Percentiles rank a stretch among this genome's conserved stretches.
Conservation (phyloP, 2,329 filamentous ascomycete species). For the Diaporthe destruens region DNA sequence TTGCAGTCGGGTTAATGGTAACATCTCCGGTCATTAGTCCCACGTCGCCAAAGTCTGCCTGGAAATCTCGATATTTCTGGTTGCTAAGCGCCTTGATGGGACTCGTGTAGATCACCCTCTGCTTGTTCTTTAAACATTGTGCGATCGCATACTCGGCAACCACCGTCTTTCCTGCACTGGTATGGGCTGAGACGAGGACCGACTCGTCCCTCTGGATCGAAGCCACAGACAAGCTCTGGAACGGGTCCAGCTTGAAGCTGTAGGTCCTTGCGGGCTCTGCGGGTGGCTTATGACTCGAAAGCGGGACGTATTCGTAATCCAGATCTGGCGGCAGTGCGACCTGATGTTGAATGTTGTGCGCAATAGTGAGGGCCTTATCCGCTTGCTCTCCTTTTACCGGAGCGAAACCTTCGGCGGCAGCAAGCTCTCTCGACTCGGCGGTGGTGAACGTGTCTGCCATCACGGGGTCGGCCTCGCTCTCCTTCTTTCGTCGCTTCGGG, state of each 20-base stretch:
- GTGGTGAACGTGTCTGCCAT: slow-evolving; percentile 96
- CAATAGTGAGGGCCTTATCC: slow-evolving; percentile 73
- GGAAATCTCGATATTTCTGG: slow-evolving; percentile 98
- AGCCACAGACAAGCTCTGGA: slow-evolving; percentile 93
- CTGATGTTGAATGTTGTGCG: slow-evolving; percentile 98
- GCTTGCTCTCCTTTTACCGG: slow-evolving; percentile 73
- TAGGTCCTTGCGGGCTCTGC: slow-evolving; percentile 86
- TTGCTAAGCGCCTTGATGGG: slow-evolving; percentile 99
- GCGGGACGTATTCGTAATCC: slow-evolving; percentile 94
- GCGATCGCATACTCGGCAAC: slow-evolving; percentile 98
- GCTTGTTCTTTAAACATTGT: slow-evolving; percentile 96
- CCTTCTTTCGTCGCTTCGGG: slow-evolving; percentile 73
- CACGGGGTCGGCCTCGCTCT: slow-evolving; percentile 79
- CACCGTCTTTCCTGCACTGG: slow-evolving; percentile 97
- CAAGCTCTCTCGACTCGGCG: slow-evolving; percentile 91
- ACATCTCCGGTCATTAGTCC: slow-evolving; percentile 99
- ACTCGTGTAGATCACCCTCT: slow-evolving; percentile 98
- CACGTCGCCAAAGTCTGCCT: slow-evolving; percentile 94
- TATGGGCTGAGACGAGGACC: slow-evolving; percentile 96
- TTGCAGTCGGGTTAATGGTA: slow-evolving; percentile 98
- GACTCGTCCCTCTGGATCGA: slow-evolving; percentile 97
- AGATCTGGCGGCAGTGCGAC: slow-evolving; percentile 94
- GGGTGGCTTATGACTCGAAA: slow-evolving; percentile 93
- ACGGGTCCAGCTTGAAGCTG: slow-evolving; percentile 94
- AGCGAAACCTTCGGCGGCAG: slow-evolving; percentile 78